Evolutionary conservation across 2,329 filamentous ascomycete species (phyloP), one percentile per base, ranked within the genome.

Genomic region (Alternaria brassicicola): DNA sequence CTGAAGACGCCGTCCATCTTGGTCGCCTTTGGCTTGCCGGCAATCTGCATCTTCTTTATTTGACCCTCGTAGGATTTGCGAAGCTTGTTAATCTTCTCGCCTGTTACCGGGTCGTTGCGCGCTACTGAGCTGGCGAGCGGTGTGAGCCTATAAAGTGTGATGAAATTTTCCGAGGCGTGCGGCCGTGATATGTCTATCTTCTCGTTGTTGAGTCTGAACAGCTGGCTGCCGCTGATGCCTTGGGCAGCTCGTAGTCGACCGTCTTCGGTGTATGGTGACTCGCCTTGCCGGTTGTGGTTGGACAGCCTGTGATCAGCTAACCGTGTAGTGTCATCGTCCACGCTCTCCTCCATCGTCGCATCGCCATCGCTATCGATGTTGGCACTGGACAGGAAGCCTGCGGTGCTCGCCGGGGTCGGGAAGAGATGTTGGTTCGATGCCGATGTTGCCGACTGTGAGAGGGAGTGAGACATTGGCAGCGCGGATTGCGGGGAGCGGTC

Each of bases 11-110:
- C 66, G 53, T 79, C 75, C 64, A 78, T 76, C 65, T 79, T 77
- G 33, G 74, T 69, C 15, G 81, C 75, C 68, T 84, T 83, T 57
- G 81, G 80, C 62, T 80, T 80, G 46, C 83, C 83, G 25, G 80
- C 77, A 15, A 84, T 77, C 41, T 78, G 76, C 56, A 85, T 71
- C 36, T 73, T 73, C 66, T 83, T 83, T 59, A 84, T 80, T 63
- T 84, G 83, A 47, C 80, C 80, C 66, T 83, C 82, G 66, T 85
- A 85, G 31, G 81, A 83, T 66, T 84, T 85, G 36, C 87, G 80
- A 39, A 89, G 78, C 70, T 85, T 84, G 75, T 88, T 83, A 61
- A 82, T 88, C 77, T 89, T 89, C 70, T 88, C 86, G 59, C 86
- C 86, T n/a, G 85, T 88, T 19, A 80, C 74, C 15, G 85, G 85